Base-by-base conservation (phyloP, 176 grass and related monocot genomes). In the Elaeis guineensis region DNA sequence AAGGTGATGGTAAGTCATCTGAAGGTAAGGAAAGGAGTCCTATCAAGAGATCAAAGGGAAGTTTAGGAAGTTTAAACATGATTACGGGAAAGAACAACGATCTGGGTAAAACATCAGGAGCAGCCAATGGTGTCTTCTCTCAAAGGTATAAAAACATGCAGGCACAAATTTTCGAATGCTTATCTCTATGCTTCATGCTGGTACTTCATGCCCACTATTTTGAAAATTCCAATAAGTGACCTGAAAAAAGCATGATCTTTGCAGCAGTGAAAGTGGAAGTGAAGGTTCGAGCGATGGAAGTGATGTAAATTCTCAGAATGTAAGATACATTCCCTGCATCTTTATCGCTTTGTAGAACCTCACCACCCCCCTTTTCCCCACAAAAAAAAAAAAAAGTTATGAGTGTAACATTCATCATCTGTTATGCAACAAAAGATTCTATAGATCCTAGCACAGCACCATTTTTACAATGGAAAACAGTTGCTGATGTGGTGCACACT, bases 41-140 rank as follows among this genome's bases (percentile, higher is more conserved):
- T 20, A 76, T 85, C 30, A 98, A 89, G 70, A 80, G 81, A 77
- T 92, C 93, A 21, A 98, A 86, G 82, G 88, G 82, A 73, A 93
- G 85, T 92, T 98, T 92, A 83, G 88, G 93, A 53, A 98, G 93
- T 81, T 78, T 91, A 69, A 98, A 86, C 52, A 98, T 92, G 82
- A 82, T 92, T 81, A 81, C 79, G 26, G 86, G 86, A 67, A 90
- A 84, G 83, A 87, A 79, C 50, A 70, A 71, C 25, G 86, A 86
- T 74, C 77, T 67, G 55, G 71, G 77, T 73, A 98, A 83, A 71
- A 77, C 73, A 28, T 98, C 79, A 32, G 93, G 93, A 54, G 57
- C 87, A 62, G 75, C 81, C 19, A 98, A 85, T 69, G 84, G 79
- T 68, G 78, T 61, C 51, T 72, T 78, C 52, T 92, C 87, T 61